A percentile compares a stretch with the other conserved stretches of the same genome.
phyloP scores from a whole-genome alignment of 345 rosid genomes.

The Citrus mangshanensis region DNA sequence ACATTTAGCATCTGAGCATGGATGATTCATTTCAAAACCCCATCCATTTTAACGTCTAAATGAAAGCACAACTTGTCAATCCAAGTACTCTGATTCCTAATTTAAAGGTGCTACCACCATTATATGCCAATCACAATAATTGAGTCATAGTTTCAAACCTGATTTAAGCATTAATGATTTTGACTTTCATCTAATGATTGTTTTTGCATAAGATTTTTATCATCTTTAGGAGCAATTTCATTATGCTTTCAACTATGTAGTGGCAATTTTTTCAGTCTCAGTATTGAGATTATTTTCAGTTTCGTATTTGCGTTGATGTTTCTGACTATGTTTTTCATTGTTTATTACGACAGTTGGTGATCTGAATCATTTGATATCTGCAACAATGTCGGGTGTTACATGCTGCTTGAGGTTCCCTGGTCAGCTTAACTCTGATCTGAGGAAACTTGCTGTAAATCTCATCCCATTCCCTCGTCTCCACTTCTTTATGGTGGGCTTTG shows the following conservation, averaged over 20 bases:
- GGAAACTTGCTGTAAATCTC: slow-evolving; percentile 50
- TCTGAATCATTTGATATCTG: slow-evolving; percentile 39
- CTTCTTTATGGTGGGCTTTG: slow-evolving; percentile 80
- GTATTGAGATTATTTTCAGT: too few relatives aligned
- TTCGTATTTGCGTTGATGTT: background rate
- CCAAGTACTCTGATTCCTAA: too few relatives aligned
- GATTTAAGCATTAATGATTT: too few relatives aligned
- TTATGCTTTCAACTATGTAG: background rate
- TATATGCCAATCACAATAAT: too few relatives aligned
- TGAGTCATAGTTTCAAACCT: too few relatives aligned
- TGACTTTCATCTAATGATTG: too few relatives aligned
- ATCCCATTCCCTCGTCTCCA: slow-evolving; percentile 78
- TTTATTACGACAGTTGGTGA: slow-evolving; percentile 34
- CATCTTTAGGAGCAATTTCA: background rate
- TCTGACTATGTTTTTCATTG: background rate
- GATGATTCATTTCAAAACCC: too few relatives aligned
- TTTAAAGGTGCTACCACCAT: too few relatives aligned
- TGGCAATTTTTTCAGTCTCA: too few relatives aligned
- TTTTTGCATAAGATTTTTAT: background rate
- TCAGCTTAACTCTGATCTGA: slow-evolving; percentile 41
- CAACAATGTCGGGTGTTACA: slow-evolving; percentile 45
- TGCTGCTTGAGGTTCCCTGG: slow-evolving; percentile 46
- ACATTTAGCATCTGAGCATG: too few relatives aligned
- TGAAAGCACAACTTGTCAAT: too few relatives aligned
- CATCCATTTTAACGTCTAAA: too few relatives aligned